These are phyloP conservation scores for Lachancea thermotolerans DNA, from an alignment of 805 yeast species.

Conservation along the genomic window DNA sequence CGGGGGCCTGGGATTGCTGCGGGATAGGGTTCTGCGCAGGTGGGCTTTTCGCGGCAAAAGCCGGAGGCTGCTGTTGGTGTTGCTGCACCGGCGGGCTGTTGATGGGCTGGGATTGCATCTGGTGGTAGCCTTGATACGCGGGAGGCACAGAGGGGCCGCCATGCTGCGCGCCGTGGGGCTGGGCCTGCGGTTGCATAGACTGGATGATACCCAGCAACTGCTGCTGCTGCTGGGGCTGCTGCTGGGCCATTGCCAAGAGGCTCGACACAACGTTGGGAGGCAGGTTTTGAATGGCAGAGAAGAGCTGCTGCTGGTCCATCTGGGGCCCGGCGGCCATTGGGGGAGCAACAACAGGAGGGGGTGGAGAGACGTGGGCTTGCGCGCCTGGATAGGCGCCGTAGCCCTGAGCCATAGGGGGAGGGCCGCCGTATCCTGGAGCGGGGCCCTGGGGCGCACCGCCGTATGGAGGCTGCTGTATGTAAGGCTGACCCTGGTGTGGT, in stretches of 20 bases:
- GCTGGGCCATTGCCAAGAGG: conserved; percentile 29
- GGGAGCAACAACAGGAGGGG: conserved; percentile 13
- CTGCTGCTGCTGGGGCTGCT: conserved; percentile 28
- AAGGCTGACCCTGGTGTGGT: conserved; percentile 13
- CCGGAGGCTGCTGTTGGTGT: conserved; percentile 14
- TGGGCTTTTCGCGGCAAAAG: conserved; percentile 15
- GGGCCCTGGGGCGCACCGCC: conserved; percentile 6
- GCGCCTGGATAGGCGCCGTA: conserved; percentile 17
- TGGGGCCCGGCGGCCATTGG: conserved; percentile 3
- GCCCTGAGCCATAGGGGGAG: conserved; percentile 21
- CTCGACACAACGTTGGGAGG: conserved; percentile 32
- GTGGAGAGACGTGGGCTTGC: conserved; percentile 13
- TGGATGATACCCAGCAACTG: conserved; percentile 29
- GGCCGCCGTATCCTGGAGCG: conserved; percentile 15
- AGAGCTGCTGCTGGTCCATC: conserved; percentile 25
- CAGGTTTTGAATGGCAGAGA: conserved; percentile 30
- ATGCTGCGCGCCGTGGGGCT: neutral
- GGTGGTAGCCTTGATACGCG: conserved; percentile 5
- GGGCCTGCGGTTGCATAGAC: conserved; percentile 26
- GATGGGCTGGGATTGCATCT: neutral
- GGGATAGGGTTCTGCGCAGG: conserved; percentile 7
- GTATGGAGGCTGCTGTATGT: conserved; percentile 9
- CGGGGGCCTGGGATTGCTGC: conserved; percentile 10
- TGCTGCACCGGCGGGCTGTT: conserved; percentile 2
- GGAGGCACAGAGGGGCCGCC: conserved; percentile 2